A percentile compares a stretch with the other conserved stretches of the same genome.
Evolutionary conservation across 2,329 filamentous ascomycete genomes (phyloP).

Genomic region (Dothideomycetes sp.): DNA sequence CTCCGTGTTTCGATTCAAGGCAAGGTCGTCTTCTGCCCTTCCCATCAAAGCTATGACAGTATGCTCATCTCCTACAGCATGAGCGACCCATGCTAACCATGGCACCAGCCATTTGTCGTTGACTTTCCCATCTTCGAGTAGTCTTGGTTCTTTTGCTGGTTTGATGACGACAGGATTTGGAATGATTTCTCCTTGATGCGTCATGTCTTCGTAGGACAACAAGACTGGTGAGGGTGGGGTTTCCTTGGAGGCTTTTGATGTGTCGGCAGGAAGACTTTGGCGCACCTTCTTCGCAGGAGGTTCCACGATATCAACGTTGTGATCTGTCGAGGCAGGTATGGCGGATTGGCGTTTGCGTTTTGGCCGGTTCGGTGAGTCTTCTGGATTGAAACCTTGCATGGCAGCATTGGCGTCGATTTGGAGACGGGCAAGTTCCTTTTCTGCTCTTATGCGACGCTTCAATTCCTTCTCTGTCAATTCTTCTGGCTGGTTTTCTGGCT

Average conservation of each 20-base stretch:
- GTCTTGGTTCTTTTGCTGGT: neutral
- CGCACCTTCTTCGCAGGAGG: neutral
- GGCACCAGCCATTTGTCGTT: constrained; percentile 4
- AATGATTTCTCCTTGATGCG: neutral
- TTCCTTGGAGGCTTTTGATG: too few relatives aligned
- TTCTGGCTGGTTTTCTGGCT: neutral
- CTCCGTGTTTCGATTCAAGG: too few relatives aligned
- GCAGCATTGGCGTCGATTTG: constrained; percentile 11
- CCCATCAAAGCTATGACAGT: constrained; percentile 1
- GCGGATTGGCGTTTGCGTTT: neutral
- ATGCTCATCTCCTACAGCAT: constrained; percentile 8
- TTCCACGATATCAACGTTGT: neutral
- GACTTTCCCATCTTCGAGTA: constrained; percentile 6
- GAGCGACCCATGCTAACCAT: constrained; percentile 6
- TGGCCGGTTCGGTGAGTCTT: neutral
- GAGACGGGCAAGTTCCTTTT: constrained; percentile 4
- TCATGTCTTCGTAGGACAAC: too few relatives aligned
- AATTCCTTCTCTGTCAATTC: constrained; percentile 1
- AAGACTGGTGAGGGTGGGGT: too few relatives aligned
- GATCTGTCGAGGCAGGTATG: neutral
- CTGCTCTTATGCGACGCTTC: neutral
- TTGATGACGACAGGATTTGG: constrained; percentile 1
- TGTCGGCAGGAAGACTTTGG: too few relatives aligned
- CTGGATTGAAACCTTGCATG: neutral
- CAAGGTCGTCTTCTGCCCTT: constrained; percentile 2